phyloP scores from a whole-genome alignment of 306 rosid genomes.

The Begonia peltatifolia region DNA sequence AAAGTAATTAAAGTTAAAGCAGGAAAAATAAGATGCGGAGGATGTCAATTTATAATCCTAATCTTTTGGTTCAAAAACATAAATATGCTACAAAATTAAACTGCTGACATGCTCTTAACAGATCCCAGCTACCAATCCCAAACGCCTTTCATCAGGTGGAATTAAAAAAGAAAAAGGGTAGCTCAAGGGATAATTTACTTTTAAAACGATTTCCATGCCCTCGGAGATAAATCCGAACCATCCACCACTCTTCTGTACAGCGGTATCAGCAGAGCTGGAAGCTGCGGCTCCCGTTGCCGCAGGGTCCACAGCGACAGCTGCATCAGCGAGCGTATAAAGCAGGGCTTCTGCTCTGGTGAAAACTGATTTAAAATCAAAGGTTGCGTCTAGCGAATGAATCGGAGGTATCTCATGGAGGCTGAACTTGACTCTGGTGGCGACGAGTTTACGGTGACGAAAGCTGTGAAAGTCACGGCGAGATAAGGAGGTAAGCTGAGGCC shows the following conservation, averaged over 20 bases:
- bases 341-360: slow-evolving; percentile 50
- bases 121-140: background rate
- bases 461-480: slow-evolving; percentile 29
- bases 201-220: slow-evolving; percentile 53
- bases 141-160: background rate
- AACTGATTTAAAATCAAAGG: slow-evolving; percentile 32
- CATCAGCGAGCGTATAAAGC: slow-evolving; percentile 77
- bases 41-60: no score
- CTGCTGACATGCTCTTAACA: no score
- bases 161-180: background rate
- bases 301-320: no score
- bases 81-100: no score
- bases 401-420: slow-evolving; percentile 76
- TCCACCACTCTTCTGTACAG: slow-evolving; percentile 70
- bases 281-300: slow-evolving; percentile 9
- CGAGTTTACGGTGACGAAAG: slow-evolving; percentile 34
- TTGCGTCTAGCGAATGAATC: slow-evolving; percentile 28
- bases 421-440: slow-evolving; percentile 53
- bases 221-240: slow-evolving; percentile 96
- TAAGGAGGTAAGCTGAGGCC: slow-evolving; percentile 12
- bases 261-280: slow-evolving; percentile 30
- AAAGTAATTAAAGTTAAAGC: no score
- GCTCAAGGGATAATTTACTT: no score
- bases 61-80: no score
- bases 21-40: no score